Conservation (phyloP, 305 asterid genomes). For the Rubia balearica region DNA sequence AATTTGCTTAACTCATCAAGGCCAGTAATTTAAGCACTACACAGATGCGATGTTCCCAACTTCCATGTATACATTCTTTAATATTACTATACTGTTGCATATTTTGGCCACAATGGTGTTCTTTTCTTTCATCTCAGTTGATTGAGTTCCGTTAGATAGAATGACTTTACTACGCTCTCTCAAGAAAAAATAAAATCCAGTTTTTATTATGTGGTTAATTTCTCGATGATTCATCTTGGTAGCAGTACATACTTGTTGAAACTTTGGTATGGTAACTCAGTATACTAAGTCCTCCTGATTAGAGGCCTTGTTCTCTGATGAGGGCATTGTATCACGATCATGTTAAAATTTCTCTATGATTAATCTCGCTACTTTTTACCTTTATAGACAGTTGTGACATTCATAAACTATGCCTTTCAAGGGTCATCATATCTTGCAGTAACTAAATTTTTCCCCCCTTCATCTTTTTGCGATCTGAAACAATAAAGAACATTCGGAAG, state of each 20-base stretch:
- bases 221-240: not conserved
- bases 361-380: not conserved
- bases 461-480: conserved; percentile 23
- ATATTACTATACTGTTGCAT: too few species aligned
- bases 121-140: not conserved
- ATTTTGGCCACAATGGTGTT: not conserved
- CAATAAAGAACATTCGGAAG: conserved; percentile 52
- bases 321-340: not conserved
- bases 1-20: not conserved
- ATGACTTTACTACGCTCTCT: not conserved
- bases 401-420: not conserved
- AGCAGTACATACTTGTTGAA: not conserved
- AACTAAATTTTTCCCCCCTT: not conserved
- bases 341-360: not conserved
- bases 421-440: not conserved
- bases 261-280: not conserved
- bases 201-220: not conserved
- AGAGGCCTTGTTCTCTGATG: not conserved
- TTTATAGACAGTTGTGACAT: not conserved
- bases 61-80: not conserved
- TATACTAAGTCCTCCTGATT: not conserved
- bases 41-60: not conserved
- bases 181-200: not conserved
- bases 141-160: not conserved
- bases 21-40: not conserved